phyloP scores from a whole-genome alignment of 2,329 filamentous ascomycete genomes.

The Decorospora gaudefroyi region DNA sequence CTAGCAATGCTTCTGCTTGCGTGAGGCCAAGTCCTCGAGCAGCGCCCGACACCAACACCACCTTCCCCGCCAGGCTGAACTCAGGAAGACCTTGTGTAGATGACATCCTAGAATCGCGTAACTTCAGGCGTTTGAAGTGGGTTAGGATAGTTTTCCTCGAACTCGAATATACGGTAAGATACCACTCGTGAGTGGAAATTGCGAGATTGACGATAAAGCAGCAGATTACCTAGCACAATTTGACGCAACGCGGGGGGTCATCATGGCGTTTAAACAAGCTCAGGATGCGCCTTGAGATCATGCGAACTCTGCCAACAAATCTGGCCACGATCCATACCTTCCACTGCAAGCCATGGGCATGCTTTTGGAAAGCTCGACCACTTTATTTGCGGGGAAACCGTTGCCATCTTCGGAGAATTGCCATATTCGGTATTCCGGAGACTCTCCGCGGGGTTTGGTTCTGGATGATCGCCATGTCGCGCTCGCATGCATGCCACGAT shows the following conservation, averaged over 20 bases:
- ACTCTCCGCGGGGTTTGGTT: slow-evolving; percentile 10
- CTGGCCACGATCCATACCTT: slow-evolving; percentile 9
- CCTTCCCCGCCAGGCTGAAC: slow-evolving; percentile 73
- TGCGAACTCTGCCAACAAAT: slow-evolving; percentile 5
- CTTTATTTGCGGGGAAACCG: slow-evolving; percentile 25
- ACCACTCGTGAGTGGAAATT: no score
- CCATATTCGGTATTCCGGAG: slow-evolving; percentile 20
- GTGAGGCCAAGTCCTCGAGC: slow-evolving; percentile 74
- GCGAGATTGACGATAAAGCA: no score
- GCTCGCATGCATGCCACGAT: background rate
- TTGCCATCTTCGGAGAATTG: slow-evolving; percentile 14
- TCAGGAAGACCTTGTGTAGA: slow-evolving; percentile 62
- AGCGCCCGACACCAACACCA: slow-evolving; percentile 72
- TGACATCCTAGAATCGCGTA: slow-evolving; percentile 20
- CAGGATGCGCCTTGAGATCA: slow-evolving; percentile 3
- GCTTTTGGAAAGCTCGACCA: slow-evolving; percentile 8
- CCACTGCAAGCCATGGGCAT: slow-evolving; percentile 7
- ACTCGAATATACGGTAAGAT: no score
- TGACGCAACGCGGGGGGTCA: slow-evolving; percentile 9
- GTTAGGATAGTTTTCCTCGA: no score
- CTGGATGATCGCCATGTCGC: background rate
- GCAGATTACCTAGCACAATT: slow-evolving; percentile 3
- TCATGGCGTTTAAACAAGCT: slow-evolving; percentile 14
- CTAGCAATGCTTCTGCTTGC: slow-evolving; percentile 72
- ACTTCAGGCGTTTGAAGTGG: no score